Conservation (phyloP, 2,329 filamentous ascomycete genomes). For the Saccharata proteae region DNA sequence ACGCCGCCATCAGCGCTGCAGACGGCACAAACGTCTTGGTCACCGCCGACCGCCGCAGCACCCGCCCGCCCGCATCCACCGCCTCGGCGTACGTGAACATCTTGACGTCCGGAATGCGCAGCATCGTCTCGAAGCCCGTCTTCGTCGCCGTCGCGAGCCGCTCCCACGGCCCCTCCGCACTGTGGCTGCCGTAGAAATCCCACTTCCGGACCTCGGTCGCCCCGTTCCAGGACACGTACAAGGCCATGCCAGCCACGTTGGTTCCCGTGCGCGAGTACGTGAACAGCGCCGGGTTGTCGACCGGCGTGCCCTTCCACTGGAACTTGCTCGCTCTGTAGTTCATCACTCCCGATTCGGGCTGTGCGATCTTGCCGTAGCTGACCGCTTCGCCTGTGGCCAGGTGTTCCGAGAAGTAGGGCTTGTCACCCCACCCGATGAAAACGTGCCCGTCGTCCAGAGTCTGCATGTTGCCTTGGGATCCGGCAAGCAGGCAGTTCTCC, state of each 20-base stretch:
- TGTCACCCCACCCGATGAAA: slow-evolving; percentile 45
- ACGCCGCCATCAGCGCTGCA: slow-evolving; percentile 15
- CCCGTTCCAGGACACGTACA: slow-evolving; percentile 45
- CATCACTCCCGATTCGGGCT: slow-evolving; percentile 24
- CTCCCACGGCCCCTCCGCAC: slow-evolving; percentile 21
- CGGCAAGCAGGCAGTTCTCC: slow-evolving; percentile 32
- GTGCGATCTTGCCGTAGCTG: slow-evolving; percentile 40
- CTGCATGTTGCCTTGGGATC: slow-evolving; percentile 43
- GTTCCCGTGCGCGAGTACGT: slow-evolving; percentile 10
- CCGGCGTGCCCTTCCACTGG: slow-evolving; percentile 35
- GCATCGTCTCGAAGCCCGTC: slow-evolving; percentile 32
- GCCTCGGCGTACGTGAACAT: slow-evolving; percentile 10
- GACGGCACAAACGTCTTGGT: slow-evolving; percentile 26
- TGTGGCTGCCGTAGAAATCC: slow-evolving; percentile 36
- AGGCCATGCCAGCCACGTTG: slow-evolving; percentile 20
- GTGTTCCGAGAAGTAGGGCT: slow-evolving; percentile 31
- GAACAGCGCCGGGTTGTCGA: slow-evolving; percentile 9
- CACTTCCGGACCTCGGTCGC: slow-evolving; percentile 35
- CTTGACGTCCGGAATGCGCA: slow-evolving; percentile 8
- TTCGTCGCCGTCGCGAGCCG: slow-evolving; percentile 28
- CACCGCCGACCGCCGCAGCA: slow-evolving; percentile 20
- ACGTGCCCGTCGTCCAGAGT: slow-evolving; percentile 41
- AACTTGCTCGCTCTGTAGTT: slow-evolving; percentile 45
- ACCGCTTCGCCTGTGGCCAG: slow-evolving; percentile 36
- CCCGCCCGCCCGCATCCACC: slow-evolving; percentile 9